Conservation (phyloP, 176 grass and related monocot species). For the Puccinellia tenuiflora region DNA sequence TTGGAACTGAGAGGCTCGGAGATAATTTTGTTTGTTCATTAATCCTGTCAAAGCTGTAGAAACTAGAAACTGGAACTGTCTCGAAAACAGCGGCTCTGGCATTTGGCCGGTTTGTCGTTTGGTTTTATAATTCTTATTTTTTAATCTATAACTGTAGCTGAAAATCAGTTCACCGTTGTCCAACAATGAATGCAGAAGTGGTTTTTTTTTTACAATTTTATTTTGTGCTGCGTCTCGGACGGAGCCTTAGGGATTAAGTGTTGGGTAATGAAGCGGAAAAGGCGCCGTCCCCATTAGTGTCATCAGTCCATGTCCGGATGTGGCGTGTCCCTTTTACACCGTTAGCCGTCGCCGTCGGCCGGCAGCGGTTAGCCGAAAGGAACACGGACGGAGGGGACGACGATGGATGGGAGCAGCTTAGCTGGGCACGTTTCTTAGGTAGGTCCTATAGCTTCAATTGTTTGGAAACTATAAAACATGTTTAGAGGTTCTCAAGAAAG, state of each 20-base stretch:
- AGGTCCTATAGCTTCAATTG: neutral
- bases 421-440: neutral
- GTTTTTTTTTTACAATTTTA: too few species aligned
- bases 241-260: neutral
- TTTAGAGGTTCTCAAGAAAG: neutral
- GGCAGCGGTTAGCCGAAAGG: neutral
- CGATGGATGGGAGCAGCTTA: neutral
- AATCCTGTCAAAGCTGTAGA: neutral
- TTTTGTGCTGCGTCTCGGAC: neutral
- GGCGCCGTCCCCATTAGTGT: neutral
- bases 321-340: neutral
- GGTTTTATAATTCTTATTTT: neutral
- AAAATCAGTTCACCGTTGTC: neutral
- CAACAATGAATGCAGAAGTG: neutral
- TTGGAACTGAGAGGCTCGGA: conserved; percentile 7
- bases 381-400: neutral
- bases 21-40: too few species aligned
- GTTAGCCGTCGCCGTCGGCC: neutral
- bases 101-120: neutral
- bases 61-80: neutral
- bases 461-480: neutral
- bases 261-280: neutral
- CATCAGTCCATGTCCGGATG: neutral
- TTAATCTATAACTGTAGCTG: neutral
- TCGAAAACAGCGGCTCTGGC: neutral